Base-by-base conservation (phyloP, 176 grass and related monocot genomes). In the Aegilops longissima region DNA sequence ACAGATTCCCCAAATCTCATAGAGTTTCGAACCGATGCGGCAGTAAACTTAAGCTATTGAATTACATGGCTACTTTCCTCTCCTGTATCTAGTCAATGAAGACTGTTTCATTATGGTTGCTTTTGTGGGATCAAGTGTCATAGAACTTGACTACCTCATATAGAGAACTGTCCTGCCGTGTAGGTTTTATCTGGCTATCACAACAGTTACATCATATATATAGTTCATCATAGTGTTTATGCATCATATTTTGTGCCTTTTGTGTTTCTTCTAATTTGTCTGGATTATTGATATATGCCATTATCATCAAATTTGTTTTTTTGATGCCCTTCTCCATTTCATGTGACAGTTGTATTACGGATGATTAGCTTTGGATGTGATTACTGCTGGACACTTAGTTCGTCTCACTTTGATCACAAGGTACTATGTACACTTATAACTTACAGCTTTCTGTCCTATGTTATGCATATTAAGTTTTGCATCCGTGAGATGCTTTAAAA, bases 281-380 rank as follows among this genome's bases (percentile, higher is more conserved):
- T 84, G 42, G n/a, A n/a, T 42, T 89, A 30, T 34, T 66, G 44
- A 66, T 56, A 25, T 27, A 73, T 73, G n/a, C 27, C n/a, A 71
- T 58, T 83, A 79, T 78, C 24, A 23, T 49, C 9, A 49, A 13
- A 52, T 77, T 52, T 45, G 8, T 51, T 79, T 25, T 77, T 54
- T 78, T 78, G 33, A 78, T 64, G 27, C 14, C 39, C 61, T 24
- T 74, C 73, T 52, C 39, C 33, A 82, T 85, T 82, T 83, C 12
- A 12, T 78, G 16, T 80, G 54, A 34, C 84, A 90, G 97, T 96
- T 83, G 80, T 94, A 80, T 75, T 98, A 75, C 88, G 94, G 9
- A 98, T 98, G 84, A 96, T 96, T 88, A 98, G 97, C 80, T 98
- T 88, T 88, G 94, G 94, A 93, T 98, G 97, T 70, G 94, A 98